Evolutionary conservation across 257 asterid genomes (phyloP).

Genomic region (Phtheirospermum japonicum): DNA sequence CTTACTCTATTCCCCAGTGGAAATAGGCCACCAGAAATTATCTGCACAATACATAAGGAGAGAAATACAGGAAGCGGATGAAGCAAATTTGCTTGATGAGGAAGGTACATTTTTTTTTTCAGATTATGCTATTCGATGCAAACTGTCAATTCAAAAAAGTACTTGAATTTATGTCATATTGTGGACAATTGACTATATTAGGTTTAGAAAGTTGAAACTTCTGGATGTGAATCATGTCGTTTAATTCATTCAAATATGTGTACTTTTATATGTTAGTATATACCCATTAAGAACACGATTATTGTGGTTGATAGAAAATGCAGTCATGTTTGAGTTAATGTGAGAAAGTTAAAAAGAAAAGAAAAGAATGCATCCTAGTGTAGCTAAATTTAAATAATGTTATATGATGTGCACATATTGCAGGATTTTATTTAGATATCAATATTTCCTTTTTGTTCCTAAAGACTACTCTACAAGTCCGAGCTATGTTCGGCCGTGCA

Average conservation of each 20-base stretch:
- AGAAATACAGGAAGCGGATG: slow-evolving; percentile 66
- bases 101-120: slow-evolving; percentile 52
- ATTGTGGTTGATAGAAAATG: slow-evolving; percentile 3
- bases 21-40: slow-evolving; percentile 46
- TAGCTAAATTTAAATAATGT: slow-evolving; percentile 19
- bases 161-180: slow-evolving; percentile 12
- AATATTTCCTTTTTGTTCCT: not conserved
- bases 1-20: slow-evolving; percentile 40
- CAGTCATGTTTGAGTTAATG: slow-evolving; percentile 17
- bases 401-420: slow-evolving; percentile 9
- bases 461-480: slow-evolving; percentile 6
- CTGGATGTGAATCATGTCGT: slow-evolving; percentile 13
- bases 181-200: slow-evolving; percentile 11
- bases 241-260: slow-evolving; percentile 4
- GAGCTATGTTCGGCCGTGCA: slow-evolving; percentile 13
- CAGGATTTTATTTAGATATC: slow-evolving; percentile 9
- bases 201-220: slow-evolving; percentile 12
- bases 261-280: not conserved
- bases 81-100: slow-evolving; percentile 78
- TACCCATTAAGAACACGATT: not conserved
- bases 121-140: slow-evolving; percentile 20
- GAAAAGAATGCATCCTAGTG: slow-evolving; percentile 15
- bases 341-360: not conserved
- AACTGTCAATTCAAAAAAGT: not conserved
- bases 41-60: slow-evolving; percentile 47